Evolutionary conservation across 306 rosid species (phyloP).

Genomic region (Psophocarpus tetragonolobus): DNA sequence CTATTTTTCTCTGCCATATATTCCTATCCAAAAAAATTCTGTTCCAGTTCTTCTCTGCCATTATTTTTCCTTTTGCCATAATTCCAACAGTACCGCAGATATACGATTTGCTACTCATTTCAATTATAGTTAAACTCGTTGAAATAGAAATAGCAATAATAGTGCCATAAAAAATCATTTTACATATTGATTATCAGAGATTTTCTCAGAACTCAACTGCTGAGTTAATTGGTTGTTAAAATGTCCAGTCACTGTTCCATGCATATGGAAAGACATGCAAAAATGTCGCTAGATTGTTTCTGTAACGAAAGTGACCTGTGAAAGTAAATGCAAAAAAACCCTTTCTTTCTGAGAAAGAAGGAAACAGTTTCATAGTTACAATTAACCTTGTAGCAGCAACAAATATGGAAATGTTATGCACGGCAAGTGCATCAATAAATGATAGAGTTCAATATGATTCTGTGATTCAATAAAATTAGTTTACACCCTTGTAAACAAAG

Average conservation of each 20-base stretch:
- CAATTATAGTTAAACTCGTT: neutral
- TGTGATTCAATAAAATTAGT: constrained; percentile 25
- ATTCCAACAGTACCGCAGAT: neutral
- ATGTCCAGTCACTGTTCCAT: neutral
- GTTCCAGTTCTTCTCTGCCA: too few species aligned
- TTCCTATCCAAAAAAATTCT: too few species aligned
- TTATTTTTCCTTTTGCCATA: too few species aligned
- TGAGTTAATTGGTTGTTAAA: neutral
- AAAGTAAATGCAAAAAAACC: neutral
- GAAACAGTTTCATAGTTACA: neutral
- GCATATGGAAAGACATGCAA: neutral
- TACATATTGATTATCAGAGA: neutral
- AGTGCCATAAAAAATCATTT: neutral
- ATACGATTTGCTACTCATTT: neutral
- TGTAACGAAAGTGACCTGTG: neutral
- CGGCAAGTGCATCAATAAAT: constrained; percentile 16
- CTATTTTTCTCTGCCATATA: too few species aligned
- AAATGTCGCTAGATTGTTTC: neutral
- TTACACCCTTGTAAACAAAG: constrained; percentile 11
- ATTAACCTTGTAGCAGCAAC: neutral
- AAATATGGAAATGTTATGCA: constrained; percentile 27
- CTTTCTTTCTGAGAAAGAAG: neutral
- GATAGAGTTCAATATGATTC: constrained; percentile 9
- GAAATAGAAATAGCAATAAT: neutral
- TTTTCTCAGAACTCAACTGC: neutral